Base-by-base conservation (phyloP, 148 eudicot species). In the Rhododendron simsii region DNA sequence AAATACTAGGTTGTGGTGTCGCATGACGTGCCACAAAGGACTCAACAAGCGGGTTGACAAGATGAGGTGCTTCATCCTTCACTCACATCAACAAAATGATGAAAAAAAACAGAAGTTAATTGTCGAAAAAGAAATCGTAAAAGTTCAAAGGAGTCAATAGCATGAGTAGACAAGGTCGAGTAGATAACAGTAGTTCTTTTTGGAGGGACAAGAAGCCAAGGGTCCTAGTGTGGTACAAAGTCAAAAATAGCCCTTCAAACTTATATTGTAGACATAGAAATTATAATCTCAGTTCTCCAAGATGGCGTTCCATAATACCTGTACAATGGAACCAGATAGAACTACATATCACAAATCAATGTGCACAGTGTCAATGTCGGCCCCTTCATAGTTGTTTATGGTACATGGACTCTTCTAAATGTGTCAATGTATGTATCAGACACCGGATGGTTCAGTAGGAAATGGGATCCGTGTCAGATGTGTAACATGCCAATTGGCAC, bases 61-160 rank as follows among this genome's bases (percentile, higher is more conserved):
- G 91, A 87, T 96, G 92, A 81, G 98, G 98, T 78, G 98, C 98
- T 87, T 96, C 98, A 79, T 96, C 98, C 98, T 94, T 89, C 92
- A 87, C 20, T 77, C 77, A 87, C 47, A 83, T 41, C 61, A 81
- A 35, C 33, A 71, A 86, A 85, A 86, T 30, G 81, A 76, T 21
- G 76, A 45, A 48, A 75, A 51, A 21, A 82, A 39, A 35, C 41
- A 6, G 74, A 61, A 59, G 61, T 59, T 30, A 82, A 21, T 57
- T 16, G 13, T 26, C 28, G 13, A 10, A 6, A 61, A 82, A 82
- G 44, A 57, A 82, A 13, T 39, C 4, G 4, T 81, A 35, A 4
- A 18, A 59, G 16, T 81, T 37, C 4, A 59, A 61, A 59, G 74
- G 84, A 63, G 41, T 59, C 51, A 59, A 13, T 14, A 47, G 50